Evolutionary conservation across 2,329 filamentous ascomycete species (phyloP), one percentile per base, ranked within the genome.

Genomic region (Nemania diffusa): DNA sequence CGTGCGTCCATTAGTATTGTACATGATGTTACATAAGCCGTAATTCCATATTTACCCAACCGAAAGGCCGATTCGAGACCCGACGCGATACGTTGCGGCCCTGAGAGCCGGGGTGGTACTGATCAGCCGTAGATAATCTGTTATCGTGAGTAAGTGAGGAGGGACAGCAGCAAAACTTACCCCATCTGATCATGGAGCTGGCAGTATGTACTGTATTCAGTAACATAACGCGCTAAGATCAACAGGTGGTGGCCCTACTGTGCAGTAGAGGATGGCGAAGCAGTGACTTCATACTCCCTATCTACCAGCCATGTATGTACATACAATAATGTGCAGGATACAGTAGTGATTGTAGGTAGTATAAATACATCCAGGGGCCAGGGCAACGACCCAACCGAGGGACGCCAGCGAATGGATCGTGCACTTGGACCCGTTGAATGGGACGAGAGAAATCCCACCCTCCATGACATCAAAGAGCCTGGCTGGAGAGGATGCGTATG

Each of bases 241-340:
- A 52, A 53, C 59, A 8, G 55, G 58, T 40, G 34, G 44, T 59
- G 40, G 55, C 61, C 57, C 53, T 27, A n/a, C n/a, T n/a, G n/a
- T n/a, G n/a, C n/a, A 59, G 48, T 27, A 15, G 46, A 58, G 37
- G 50, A 57, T 63, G 58, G 58, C 53, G 42, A 56, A 58, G 56
- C 62, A 62, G 66, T 69, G 66, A 69, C 66, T 69, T 69, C 65
- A 68, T 67, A 46, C 5, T 8, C 40, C 11, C 26, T n/a, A n/a
- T 5, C n/a, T 15, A 44, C n/a, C 6, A 50, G 46, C 40, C n/a
- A n/a, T n/a, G n/a, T n/a, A n/a, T n/a, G n/a, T n/a, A n/a, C 5
- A n/a, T 13, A 44, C 40, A 8, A 5, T 5, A 44, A n/a, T 8
- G n/a, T 46, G 11, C n/a, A 22, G 9, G 2, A 22, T 3, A 17